Evolutionary conservation across 257 asterid species (phyloP).

Genomic region (Capsicum pubescens): DNA sequence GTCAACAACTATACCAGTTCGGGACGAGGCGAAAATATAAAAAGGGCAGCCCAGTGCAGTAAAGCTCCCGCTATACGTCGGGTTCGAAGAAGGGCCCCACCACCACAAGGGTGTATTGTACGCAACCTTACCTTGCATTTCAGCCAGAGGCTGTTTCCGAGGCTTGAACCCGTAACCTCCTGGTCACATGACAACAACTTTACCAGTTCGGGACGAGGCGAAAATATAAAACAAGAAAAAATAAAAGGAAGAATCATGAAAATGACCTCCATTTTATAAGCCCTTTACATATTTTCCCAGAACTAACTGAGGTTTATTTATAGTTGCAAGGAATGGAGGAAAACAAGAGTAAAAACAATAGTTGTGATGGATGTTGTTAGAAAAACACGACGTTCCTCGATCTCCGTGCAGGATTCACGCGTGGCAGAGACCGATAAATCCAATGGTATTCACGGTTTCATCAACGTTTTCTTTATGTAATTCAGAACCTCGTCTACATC

Average conservation of each 20-base stretch:
- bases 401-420: not conserved
- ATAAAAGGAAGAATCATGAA: not conserved
- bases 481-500: slow-evolving; percentile 69
- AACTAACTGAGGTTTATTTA: slow-evolving; percentile 14
- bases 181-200: too few species aligned
- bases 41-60: too few species aligned
- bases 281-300: slow-evolving; percentile 16
- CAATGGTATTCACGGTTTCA: slow-evolving; percentile 55
- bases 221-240: too few species aligned
- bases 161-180: too few species aligned
- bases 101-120: too few species aligned
- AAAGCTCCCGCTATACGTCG: too few species aligned
- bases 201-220: too few species aligned
- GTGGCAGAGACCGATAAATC: not conserved
- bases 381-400: not conserved
- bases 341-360: slow-evolving; percentile 11
- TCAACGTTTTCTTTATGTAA: slow-evolving; percentile 58
- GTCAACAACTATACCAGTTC: too few species aligned
- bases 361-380: not conserved
- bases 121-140: too few species aligned
- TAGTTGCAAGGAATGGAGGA: not conserved
- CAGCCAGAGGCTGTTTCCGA: too few species aligned
- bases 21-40: too few species aligned
- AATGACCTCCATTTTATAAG: slow-evolving; percentile 17
- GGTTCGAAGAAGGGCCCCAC: too few species aligned